These are phyloP conservation scores for Solanum dulcamara DNA, from an alignment of 257 asterid species.

Conservation along the genomic window DNA sequence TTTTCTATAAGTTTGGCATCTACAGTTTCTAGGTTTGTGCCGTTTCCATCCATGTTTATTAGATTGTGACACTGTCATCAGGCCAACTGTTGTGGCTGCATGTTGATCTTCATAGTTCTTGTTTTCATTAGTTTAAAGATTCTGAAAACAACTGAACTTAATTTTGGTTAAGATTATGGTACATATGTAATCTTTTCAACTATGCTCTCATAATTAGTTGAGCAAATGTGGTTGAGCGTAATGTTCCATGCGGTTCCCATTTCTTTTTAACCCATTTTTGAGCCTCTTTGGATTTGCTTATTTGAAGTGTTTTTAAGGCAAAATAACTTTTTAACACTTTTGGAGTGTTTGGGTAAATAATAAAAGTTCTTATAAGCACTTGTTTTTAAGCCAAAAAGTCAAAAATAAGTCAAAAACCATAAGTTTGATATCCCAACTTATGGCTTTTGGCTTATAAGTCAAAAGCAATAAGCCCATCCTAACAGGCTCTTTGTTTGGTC, in stretches of 20 bases:
- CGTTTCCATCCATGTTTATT: not conserved
- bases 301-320: too few relatives aligned
- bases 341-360: too few relatives aligned
- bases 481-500: not conserved
- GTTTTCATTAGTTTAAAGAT: not conserved
- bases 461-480: too few relatives aligned
- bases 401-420: too few relatives aligned
- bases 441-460: too few relatives aligned
- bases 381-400: too few relatives aligned
- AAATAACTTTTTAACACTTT: too few relatives aligned
- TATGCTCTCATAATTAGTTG: not conserved
- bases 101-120: not conserved
- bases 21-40: not conserved
- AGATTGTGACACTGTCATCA: not conserved
- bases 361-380: too few relatives aligned
- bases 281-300: too few relatives aligned
- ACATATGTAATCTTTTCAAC: not conserved
- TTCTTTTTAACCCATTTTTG: not conserved
- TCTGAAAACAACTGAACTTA: not conserved
- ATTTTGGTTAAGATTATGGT: not conserved
- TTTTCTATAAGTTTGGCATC: not conserved
- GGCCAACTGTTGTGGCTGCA: not conserved
- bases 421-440: too few relatives aligned
- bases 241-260: not conserved
- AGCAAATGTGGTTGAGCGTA: not conserved